A percentile compares a stretch with the other conserved stretches of the same genome.
These are phyloP conservation scores for Diatrype stigma DNA, from an alignment of 2,329 filamentous ascomycete genomes.

Conservation along the genomic window DNA sequence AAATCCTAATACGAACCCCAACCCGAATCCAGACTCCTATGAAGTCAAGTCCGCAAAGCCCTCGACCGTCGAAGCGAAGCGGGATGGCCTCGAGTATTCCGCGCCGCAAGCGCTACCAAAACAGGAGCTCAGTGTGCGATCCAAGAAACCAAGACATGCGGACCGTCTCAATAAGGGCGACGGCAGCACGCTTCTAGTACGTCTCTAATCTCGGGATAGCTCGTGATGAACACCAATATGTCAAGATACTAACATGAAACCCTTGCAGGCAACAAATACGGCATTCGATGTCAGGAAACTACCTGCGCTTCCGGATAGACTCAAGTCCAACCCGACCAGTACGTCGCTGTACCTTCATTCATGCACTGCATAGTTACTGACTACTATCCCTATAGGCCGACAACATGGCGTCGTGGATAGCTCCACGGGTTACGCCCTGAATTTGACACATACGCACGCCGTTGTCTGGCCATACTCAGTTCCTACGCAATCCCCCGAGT, in stretches of 20 bases:
- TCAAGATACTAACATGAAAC: slow-evolving; percentile 13
- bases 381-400: slow-evolving; percentile 40
- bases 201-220: slow-evolving; percentile 20
- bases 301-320: slow-evolving; percentile 73
- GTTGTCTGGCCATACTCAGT: slow-evolving; percentile 85
- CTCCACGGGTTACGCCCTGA: slow-evolving; percentile 69
- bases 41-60: slow-evolving; percentile 53
- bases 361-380: slow-evolving; percentile 17
- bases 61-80: slow-evolving; percentile 39
- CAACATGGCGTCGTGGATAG: slow-evolving; percentile 65
- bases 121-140: slow-evolving; percentile 55
- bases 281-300: slow-evolving; percentile 84
- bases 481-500: slow-evolving; percentile 65
- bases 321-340: slow-evolving; percentile 65
- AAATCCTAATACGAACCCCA: slow-evolving; percentile 50
- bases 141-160: slow-evolving; percentile 59
- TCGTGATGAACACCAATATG: slow-evolving; percentile 1
- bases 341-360: slow-evolving; percentile 28
- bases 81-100: slow-evolving; percentile 43
- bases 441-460: slow-evolving; percentile 75
- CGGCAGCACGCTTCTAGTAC: slow-evolving; percentile 61
- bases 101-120: slow-evolving; percentile 23
- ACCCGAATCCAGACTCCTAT: slow-evolving; percentile 47
- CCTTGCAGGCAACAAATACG: slow-evolving; percentile 68
- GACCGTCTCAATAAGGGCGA: slow-evolving; percentile 65